A percentile compares a stretch with the other conserved stretches of the same genome.
Evolutionary conservation across 345 rosid species (phyloP).

Genomic region (Camelina neglecta): DNA sequence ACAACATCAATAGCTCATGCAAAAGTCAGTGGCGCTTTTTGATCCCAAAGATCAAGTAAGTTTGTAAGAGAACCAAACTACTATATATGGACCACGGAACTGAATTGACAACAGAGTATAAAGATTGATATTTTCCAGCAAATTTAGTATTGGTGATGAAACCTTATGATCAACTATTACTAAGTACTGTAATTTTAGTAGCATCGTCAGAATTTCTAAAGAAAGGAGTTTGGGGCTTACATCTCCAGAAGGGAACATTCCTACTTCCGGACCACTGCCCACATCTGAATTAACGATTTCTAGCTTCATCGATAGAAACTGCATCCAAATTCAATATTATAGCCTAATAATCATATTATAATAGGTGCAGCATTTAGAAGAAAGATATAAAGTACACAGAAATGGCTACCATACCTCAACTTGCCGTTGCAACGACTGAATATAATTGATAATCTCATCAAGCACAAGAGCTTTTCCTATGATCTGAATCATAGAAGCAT

Average conservation of each 20-base stretch:
- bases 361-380: background rate
- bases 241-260: constrained; percentile 67
- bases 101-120: background rate
- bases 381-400: background rate
- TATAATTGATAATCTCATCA: constrained; percentile 96
- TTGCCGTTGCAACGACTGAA: constrained; percentile 88
- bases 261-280: constrained; percentile 55
- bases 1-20: constrained; percentile 16
- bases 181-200: background rate
- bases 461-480: constrained; percentile 97
- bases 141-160: background rate
- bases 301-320: constrained; percentile 94
- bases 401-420: constrained; percentile 67
- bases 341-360: background rate
- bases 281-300: constrained; percentile 80
- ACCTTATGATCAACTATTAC: background rate
- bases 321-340: constrained; percentile 24
- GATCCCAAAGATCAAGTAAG: background rate
- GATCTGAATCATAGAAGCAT: constrained; percentile 52
- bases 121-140: background rate
- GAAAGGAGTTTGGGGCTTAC: constrained; percentile 51
- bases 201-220: background rate
- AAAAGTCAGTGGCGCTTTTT: background rate
- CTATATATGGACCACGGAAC: background rate
- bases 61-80: constrained; percentile 5